Evolutionary conservation across 495 filamentous ascomycete species (phyloP).

Genomic region (Penicillium tannophilum): DNA sequence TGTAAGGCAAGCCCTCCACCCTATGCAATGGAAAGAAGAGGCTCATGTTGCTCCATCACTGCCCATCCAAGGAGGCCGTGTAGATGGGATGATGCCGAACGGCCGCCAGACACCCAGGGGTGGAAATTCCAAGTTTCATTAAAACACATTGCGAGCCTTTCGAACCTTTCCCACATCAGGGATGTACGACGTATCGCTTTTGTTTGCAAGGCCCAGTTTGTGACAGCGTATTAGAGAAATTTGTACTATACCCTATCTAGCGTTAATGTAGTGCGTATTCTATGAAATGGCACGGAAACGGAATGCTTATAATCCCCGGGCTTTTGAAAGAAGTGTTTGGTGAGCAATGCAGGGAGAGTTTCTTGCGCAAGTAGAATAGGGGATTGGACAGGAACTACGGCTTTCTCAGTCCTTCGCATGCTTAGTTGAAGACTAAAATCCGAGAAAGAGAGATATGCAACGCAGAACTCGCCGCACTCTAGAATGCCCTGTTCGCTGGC

Average conservation of each 20-base stretch:
- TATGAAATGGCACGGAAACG: not conserved
- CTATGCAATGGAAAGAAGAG: conserved; percentile 17
- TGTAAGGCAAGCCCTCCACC: not conserved
- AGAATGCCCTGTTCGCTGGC: conserved; percentile 12
- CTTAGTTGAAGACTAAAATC: conserved; percentile 25
- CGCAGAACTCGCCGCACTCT: conserved; percentile 26
- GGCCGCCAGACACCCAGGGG: conserved; percentile 25
- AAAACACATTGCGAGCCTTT: conserved; percentile 14
- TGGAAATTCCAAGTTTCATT: conserved; percentile 31
- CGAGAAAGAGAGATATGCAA: conserved; percentile 29
- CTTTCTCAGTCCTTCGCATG: conserved; percentile 5
- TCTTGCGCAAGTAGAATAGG: not conserved
- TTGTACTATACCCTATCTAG: conserved; percentile 14
- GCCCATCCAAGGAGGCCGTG: conserved; percentile 32
- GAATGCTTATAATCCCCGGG: not conserved
- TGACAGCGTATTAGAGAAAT: conserved; percentile 17
- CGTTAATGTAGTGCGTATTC: not conserved
- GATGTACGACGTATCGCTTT: conserved; percentile 7
- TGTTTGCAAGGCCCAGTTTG: conserved; percentile 2
- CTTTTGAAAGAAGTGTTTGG: not conserved
- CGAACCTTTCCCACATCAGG: conserved; percentile 17
- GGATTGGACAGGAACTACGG: not conserved
- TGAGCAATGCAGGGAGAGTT: not conserved
- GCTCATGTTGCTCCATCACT: conserved; percentile 22
- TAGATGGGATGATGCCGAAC: conserved; percentile 21